A percentile compares a stretch with the other conserved stretches of the same genome.
Evolutionary conservation across 2,329 filamentous ascomycete genomes (phyloP).

Genomic region (Ophiocordyceps camponoti-rufipedis): DNA sequence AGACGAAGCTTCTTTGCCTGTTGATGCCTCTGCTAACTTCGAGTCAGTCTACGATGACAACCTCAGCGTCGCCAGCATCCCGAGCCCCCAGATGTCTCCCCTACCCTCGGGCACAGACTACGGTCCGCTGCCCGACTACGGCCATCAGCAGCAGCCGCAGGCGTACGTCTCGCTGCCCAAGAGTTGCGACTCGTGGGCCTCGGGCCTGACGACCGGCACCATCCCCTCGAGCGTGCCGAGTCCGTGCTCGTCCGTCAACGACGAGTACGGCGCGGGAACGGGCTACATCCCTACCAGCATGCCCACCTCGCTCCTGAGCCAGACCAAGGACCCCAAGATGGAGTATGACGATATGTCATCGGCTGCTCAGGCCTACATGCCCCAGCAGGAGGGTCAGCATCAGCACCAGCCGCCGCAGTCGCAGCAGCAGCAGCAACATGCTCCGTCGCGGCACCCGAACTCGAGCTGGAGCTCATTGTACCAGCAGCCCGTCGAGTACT

Average conservation of each 20-base stretch:
- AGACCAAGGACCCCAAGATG: constrained; percentile 17
- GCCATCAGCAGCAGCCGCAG: constrained; percentile 11
- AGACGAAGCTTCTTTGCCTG: background rate
- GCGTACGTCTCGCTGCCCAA: constrained; percentile 18
- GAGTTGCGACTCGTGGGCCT: constrained; percentile 27
- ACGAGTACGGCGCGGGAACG: constrained; percentile 21
- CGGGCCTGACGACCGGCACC: constrained; percentile 15
- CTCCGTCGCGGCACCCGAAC: too few species aligned
- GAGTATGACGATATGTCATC: constrained; percentile 17
- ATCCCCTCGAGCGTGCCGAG: constrained; percentile 28
- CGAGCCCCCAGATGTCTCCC: constrained; percentile 25
- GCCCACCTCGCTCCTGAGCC: constrained; percentile 18
- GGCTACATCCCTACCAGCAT: constrained; percentile 31
- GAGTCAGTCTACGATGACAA: constrained; percentile 22
- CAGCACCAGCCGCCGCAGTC: constrained; percentile 6
- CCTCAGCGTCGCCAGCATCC: constrained; percentile 17
- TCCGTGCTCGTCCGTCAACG: constrained; percentile 28
- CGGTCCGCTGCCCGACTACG: constrained; percentile 21
- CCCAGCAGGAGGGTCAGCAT: constrained; percentile 3
- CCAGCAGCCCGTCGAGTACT: constrained; percentile 10
- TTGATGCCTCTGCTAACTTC: background rate
- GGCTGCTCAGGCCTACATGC: constrained; percentile 8
- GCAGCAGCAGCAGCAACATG: constrained; percentile 13
- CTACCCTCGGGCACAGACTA: constrained; percentile 25
- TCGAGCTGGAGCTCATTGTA: constrained; percentile 6